phyloP scores from a whole-genome alignment of 306 rosid genomes.

The Boehmeria nivea region DNA sequence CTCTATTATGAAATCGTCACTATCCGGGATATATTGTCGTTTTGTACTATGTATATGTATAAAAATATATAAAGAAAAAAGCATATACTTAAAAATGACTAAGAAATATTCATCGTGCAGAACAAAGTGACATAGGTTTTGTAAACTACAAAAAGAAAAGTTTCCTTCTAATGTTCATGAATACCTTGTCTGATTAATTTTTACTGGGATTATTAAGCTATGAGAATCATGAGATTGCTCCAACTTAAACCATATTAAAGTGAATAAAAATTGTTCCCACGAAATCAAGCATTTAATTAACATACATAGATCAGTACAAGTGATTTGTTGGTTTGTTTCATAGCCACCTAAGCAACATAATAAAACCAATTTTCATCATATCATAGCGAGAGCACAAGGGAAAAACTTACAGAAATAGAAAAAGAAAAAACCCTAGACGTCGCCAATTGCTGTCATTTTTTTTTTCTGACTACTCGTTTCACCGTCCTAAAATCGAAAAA shows the following conservation, averaged over 20 bases:
- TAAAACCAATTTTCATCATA: slow-evolving; percentile 2
- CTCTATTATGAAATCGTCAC: background rate
- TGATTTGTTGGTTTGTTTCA: background rate
- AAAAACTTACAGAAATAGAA: slow-evolving; percentile 1
- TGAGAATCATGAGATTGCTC: too few relatives aligned
- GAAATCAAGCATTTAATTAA: slow-evolving; percentile 7
- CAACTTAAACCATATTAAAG: too few relatives aligned
- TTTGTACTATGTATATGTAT: too few relatives aligned
- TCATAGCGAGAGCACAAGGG: background rate
- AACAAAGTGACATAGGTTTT: too few relatives aligned
- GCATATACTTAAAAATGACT: too few relatives aligned
- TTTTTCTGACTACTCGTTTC: background rate
- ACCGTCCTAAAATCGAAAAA: slow-evolving; percentile 3
- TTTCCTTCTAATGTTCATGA: too few relatives aligned
- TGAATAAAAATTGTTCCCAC: background rate
- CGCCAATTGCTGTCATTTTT: background rate
- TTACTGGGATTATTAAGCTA: too few relatives aligned
- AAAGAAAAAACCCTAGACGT: slow-evolving; percentile 4
- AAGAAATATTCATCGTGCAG: too few relatives aligned
- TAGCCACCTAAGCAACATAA: background rate
- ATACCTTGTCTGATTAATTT: too few relatives aligned
- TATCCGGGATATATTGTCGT: too few relatives aligned
- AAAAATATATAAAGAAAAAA: too few relatives aligned
- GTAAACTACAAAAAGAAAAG: too few relatives aligned
- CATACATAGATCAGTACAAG: background rate